Conservation (phyloP, 1,284 basidiomycete genomes). For the Moesziomyces parantarcticus region DNA sequence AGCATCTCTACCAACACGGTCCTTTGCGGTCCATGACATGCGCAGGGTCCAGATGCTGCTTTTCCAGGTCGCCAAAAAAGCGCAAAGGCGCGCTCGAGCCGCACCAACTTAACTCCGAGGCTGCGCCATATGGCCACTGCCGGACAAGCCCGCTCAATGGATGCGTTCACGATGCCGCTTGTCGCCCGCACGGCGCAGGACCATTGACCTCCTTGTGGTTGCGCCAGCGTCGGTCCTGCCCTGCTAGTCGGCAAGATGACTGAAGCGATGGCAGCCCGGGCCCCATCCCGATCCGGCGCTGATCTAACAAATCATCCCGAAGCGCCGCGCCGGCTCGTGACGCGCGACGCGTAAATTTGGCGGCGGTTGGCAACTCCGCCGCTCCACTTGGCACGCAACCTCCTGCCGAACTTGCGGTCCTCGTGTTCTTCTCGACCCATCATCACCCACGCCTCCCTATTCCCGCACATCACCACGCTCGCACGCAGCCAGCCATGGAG, state of each 20-base stretch:
- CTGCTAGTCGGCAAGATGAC: too few species aligned
- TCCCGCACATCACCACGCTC: too few species aligned
- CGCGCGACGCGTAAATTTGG: constrained; percentile 1
- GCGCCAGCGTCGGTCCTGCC: too few species aligned
- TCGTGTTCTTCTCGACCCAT: not conserved
- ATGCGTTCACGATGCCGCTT: not conserved
- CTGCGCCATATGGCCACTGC: not conserved
- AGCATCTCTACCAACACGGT: not conserved
- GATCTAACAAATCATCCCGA: not conserved
- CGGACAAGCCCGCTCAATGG: too few species aligned
- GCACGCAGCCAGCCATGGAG: constrained; percentile 31
- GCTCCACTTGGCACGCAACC: too few species aligned
- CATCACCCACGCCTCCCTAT: too few species aligned
- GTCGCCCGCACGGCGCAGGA: not conserved
- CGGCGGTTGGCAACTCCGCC: not conserved
- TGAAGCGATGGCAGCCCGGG: too few species aligned
- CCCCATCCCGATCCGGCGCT: too few species aligned
- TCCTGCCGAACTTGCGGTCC: too few species aligned
- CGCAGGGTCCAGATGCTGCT: not conserved
- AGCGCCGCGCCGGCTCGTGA: not conserved
- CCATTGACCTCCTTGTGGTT: too few species aligned
- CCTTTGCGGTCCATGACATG: not conserved
- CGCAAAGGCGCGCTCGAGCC: too few species aligned
- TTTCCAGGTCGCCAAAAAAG: not conserved
- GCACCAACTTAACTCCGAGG: not conserved